A percentile compares a stretch with the other conserved stretches of the same genome.
Conservation (phyloP, 2,329 filamentous ascomycete genomes). For the Calonectria montana region DNA sequence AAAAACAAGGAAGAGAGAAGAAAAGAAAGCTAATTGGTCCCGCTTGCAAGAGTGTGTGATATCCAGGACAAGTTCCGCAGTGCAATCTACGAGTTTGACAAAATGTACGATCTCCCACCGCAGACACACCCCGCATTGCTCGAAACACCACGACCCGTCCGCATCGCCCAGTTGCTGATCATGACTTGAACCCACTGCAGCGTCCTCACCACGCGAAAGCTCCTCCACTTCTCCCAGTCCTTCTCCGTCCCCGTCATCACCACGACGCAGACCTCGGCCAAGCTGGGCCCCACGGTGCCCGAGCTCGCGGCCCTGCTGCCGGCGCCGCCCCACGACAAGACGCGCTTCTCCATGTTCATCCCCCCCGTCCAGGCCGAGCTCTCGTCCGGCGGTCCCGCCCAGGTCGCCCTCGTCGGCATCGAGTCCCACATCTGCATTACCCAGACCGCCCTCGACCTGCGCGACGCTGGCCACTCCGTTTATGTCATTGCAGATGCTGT, state of each 20-base stretch:
- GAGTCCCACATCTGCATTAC: slow-evolving; percentile 95
- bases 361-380: slow-evolving; percentile 67
- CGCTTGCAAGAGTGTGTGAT: slow-evolving; percentile 80
- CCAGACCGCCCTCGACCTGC: slow-evolving; percentile 87
- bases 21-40: background rate
- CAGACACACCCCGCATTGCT: background rate
- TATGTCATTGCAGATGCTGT: slow-evolving; percentile 92
- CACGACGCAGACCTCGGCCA: slow-evolving; percentile 85
- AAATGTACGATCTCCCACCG: slow-evolving; percentile 67
- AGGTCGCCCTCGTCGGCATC: slow-evolving; percentile 87
- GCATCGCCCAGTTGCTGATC: background rate
- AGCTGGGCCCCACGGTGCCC: slow-evolving; percentile 82
- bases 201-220: slow-evolving; percentile 74
- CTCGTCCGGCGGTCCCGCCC: slow-evolving; percentile 50
- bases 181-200: slow-evolving; percentile 50
- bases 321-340: slow-evolving; percentile 80
- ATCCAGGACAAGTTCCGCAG: slow-evolving; percentile 92
- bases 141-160: slow-evolving; percentile 26
- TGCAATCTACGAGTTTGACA: slow-evolving; percentile 86
- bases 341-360: slow-evolving; percentile 87
- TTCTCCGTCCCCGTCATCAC: slow-evolving; percentile 83
- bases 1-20: background rate
- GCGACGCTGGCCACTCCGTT: slow-evolving; percentile 80
- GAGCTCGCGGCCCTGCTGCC: slow-evolving; percentile 71
- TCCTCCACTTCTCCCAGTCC: slow-evolving; percentile 72